Base-by-base conservation (phyloP, 23 red algal species). In the Gracilaria caudata region DNA sequence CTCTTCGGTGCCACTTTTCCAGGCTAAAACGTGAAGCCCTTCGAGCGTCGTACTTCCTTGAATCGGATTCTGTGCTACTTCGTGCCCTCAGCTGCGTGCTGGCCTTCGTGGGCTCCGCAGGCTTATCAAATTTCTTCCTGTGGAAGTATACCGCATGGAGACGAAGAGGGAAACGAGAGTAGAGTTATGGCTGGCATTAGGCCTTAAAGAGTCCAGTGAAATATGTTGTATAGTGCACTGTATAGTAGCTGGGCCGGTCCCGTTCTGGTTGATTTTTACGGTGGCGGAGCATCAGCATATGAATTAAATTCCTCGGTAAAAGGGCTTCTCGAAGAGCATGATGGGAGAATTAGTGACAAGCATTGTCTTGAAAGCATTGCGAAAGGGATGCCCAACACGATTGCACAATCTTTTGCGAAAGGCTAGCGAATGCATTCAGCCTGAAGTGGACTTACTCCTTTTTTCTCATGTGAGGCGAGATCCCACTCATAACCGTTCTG, bases 1-100 rank as follows among this genome's bases (percentile, higher is more conserved):
- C 76, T 44, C 26, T 91, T 36, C 59, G 87, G 3, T 91, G 87
- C 44, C 87, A 91, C 53, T 91, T 91, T 82, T 91, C 87, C 32
- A 73, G 87, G 78, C 65, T 91, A 35, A 80, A 76, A 59, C 53
- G 87, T 46, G 87, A 82, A 59, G 87, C 78, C 26, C 24, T 91
- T 30, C 39, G 76, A 28, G 78, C 87, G 32, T 91, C 87, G 10
- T 76, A 74, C 51, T 65, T 82, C 1, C 33, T 91, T 21, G 87
- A 91, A 59, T 79, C 86, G 16, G 55, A 55, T 63, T 51, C 82
- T 6, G 60, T 28, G 36, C 41, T 57, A 29, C 57, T 51, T 47
- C 41, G 19, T 51, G 38, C 26, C 35, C 40, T 70, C 25, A 13
- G 36, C 36, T 72, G 49, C 26, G 39, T 74, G 44, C 26, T 86